A percentile compares a stretch with the other conserved stretches of the same genome.
phyloP scores from a whole-genome alignment of 192 early-diverging fungal species.

The Umbelopsis isabellina region DNA sequence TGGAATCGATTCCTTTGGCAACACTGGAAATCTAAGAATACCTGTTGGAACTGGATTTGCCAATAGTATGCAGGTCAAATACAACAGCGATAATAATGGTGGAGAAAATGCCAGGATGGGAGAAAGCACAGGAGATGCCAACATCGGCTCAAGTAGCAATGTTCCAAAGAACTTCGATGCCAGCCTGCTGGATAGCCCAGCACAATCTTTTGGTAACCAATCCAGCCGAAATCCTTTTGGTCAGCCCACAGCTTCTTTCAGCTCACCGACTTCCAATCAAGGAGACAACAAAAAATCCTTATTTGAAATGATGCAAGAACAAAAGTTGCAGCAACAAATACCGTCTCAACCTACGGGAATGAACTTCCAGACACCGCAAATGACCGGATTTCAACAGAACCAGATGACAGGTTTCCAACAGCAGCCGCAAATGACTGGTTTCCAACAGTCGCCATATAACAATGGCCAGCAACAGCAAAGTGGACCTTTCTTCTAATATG shows the following conservation, averaged over 20 bases:
- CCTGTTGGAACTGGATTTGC: conserved; percentile 33
- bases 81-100: neutral
- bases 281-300: conserved; percentile 28
- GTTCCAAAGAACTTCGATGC: conserved; percentile 15
- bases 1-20: conserved; percentile 60
- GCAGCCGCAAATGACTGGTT: conserved; percentile 28
- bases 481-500: neutral
- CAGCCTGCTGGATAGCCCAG: neutral
- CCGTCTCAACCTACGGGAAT: conserved; percentile 17
- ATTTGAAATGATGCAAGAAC: conserved; percentile 38
- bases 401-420: neutral
- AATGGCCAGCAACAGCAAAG: neutral
- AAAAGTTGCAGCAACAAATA: conserved; percentile 31
- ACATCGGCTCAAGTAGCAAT: neutral
- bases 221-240: conserved; percentile 35
- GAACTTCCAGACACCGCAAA: conserved; percentile 28
- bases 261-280: conserved; percentile 3
- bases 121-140: neutral
- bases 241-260: conserved; percentile 15
- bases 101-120: neutral
- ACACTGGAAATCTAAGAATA: conserved; percentile 53
- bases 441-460: conserved; percentile 22
- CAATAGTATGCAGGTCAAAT: neutral
- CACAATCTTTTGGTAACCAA: conserved; percentile 34
- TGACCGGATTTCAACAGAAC: conserved; percentile 17